Evolutionary conservation across 345 rosid species (phyloP).

Genomic region (Ailanthus altissimus): DNA sequence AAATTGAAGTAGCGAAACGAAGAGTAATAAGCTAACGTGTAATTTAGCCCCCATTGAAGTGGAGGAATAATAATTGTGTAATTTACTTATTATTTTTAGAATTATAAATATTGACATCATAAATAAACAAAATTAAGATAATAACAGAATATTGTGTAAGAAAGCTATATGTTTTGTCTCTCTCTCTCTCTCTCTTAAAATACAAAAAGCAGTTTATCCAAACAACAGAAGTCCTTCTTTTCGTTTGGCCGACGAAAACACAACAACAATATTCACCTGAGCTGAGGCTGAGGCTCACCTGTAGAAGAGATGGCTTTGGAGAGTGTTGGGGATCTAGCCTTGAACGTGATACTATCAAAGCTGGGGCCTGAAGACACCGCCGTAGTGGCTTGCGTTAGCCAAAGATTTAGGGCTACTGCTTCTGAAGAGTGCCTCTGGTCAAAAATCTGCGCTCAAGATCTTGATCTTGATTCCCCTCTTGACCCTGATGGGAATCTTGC

Average conservation of each 20-base stretch:
- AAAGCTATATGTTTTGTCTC: background rate
- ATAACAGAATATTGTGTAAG: too few species aligned
- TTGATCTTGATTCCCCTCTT: constrained; percentile 63
- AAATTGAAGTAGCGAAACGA: too few species aligned
- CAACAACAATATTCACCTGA: constrained; percentile 3
- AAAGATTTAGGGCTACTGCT: constrained; percentile 45
- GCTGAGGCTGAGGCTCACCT: background rate
- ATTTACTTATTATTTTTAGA: too few species aligned
- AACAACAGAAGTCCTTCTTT: too few species aligned
- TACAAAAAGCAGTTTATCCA: too few species aligned
- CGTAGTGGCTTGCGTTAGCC: constrained; percentile 56
- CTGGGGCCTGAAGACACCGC: constrained; percentile 54
- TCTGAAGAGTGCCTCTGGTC: constrained; percentile 83
- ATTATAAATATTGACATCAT: too few species aligned
- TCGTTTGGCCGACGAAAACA: background rate
- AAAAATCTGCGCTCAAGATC: constrained; percentile 53
- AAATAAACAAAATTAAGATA: too few species aligned
- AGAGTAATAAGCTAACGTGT: too few species aligned
- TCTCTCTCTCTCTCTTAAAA: too few species aligned
- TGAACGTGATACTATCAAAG: constrained; percentile 50
- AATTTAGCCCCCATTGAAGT: too few species aligned
- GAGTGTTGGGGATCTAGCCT: constrained; percentile 61
- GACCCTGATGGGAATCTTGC: constrained; percentile 56
- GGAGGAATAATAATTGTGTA: too few species aligned
- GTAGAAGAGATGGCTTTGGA: constrained; percentile 57